phyloP scores from a whole-genome alignment of 768 basidiomycete genomes.

The Termitomyces sp. region DNA sequence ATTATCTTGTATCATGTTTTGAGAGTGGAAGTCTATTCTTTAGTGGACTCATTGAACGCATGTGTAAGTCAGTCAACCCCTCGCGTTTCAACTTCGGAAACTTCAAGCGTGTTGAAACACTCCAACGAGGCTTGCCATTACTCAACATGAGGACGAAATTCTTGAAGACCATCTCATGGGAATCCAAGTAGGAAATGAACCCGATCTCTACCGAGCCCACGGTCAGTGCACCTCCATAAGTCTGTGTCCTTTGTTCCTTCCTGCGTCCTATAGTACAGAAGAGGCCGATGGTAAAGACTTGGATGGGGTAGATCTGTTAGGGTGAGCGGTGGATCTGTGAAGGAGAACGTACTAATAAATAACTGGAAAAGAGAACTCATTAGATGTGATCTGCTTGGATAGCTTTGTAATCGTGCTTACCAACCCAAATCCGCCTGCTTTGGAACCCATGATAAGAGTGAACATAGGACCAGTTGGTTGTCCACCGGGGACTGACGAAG shows the following conservation, averaged over 20 bases:
- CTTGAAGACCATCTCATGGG: constrained; percentile 64
- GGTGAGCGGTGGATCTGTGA: neutral
- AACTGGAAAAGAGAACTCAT: constrained; percentile 17
- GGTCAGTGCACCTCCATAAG: constrained; percentile 25
- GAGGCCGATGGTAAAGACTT: constrained; percentile 48
- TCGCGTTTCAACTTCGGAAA: no score
- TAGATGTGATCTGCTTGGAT: neutral
- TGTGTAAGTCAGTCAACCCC: no score
- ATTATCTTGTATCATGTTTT: no score
- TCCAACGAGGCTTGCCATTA: constrained; percentile 49
- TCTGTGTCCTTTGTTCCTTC: neutral
- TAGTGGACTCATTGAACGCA: no score
- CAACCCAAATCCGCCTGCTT: constrained; percentile 56
- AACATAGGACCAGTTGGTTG: constrained; percentile 64
- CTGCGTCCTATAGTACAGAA: constrained; percentile 64
- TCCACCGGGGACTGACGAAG: constrained; percentile 41
- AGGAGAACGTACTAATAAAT: constrained; percentile 28
- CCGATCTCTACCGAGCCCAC: constrained; percentile 42
- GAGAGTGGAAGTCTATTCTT: no score
- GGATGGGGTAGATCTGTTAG: constrained; percentile 5
- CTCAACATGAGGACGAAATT: constrained; percentile 53
- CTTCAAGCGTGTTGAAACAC: no score
- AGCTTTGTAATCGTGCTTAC: constrained; percentile 21
- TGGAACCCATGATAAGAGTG: constrained; percentile 54
- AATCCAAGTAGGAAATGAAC: constrained; percentile 70